Evolutionary conservation across 495 filamentous ascomycete genomes (phyloP), one percentile per base, ranked within the genome.

Genomic region (Rostrohypoxylon terebratum): DNA sequence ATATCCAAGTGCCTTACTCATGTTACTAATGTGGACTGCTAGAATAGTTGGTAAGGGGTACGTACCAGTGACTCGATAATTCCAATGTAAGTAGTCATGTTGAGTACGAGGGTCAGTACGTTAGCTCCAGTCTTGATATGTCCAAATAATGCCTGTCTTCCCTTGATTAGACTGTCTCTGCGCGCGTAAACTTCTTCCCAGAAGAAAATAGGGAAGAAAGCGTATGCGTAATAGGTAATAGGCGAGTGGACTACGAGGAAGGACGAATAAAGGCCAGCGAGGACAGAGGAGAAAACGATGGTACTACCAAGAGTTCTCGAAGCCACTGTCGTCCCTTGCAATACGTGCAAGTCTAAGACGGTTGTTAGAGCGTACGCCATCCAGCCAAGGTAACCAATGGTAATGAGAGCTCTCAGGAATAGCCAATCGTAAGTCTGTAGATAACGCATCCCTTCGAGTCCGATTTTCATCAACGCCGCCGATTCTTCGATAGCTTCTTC

Each of bases 401-500:
- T 96, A 36, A 99, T 92, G 38, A 98, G 86, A n/a, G 91, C 91
- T 57, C 96, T 87, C 36, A 99, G 80, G 82, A 99, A 98, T n/a
- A 98, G 85, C 96, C 96, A 99, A 81, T 99, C 96, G 68, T 88
- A 88, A 0, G 93, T 98, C 78, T 99, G 96, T 31, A 98, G 86
- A 77, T 99, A 99, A 44, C 96, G 88, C 44, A 99, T 84, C 21
- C 96, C 96, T 63, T 93, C 89, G 1, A 98, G 85, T 4, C 90
- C 92, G 16, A 90, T 79, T 63, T 90, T 87, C 63, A 98, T 91
- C 11, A 98, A 82, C 6, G 90, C 88, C 11, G 90, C 88, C 10
- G 92, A 93, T 63, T 91, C 85, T 57, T 85, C 79, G 73, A 98
- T 97, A 0, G 94, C 92, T 66, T 89, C 85, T 48, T 94, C 87